Evolutionary conservation across 1,139 yeast species (phyloP), one percentile per base, ranked within the genome.

Genomic region (Taphrina sp.): DNA sequence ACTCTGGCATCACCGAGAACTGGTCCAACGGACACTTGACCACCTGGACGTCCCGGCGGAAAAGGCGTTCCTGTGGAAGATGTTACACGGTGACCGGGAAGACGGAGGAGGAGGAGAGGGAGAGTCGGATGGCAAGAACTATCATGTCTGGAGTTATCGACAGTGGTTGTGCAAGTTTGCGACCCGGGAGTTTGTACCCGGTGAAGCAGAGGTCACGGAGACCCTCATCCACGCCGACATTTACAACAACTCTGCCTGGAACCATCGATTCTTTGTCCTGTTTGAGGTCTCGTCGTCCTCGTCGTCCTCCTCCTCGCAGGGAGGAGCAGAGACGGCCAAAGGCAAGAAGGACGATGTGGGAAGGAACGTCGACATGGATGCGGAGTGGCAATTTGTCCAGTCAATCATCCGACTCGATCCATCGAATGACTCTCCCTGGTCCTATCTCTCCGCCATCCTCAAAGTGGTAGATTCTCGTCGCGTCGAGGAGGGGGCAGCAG

Each of bases 241-340:
- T 19, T 75, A 88, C 64, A 92, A 92, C 70, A 94, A 92, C 68
- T 85, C 95, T 56, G 96, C 95, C 0, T 92, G 99, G 99, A 78
- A 82, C 58, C 95, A 87, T 69, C 75, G 96, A 55, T 85, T 74
- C 71, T 88, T 83, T 64, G 67, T 26, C 64, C 65, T 43, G 58
- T 65, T 12, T 46, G 62, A 29, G 61, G 59, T 2, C n/a, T 12
- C 10, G 4, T 14, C 20, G 41, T 12, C 24, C 16, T 7, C 23
- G 19, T 8, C 19, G 41, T 5, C 20, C 8, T 2, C 19, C 8
- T 17, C n/a, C 8, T 22, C 8, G 24, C 1, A 5, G 7, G 16
- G 7, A 8, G 37, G 16, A 14, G 14, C 37, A 14, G 16, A 4
- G 29, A n/a, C 8, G 63, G 65, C 19, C 33, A 59, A 8, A 60